phyloP scores from a whole-genome alignment of 768 basidiomycete species.

The Daedaleopsis sinensis region DNA sequence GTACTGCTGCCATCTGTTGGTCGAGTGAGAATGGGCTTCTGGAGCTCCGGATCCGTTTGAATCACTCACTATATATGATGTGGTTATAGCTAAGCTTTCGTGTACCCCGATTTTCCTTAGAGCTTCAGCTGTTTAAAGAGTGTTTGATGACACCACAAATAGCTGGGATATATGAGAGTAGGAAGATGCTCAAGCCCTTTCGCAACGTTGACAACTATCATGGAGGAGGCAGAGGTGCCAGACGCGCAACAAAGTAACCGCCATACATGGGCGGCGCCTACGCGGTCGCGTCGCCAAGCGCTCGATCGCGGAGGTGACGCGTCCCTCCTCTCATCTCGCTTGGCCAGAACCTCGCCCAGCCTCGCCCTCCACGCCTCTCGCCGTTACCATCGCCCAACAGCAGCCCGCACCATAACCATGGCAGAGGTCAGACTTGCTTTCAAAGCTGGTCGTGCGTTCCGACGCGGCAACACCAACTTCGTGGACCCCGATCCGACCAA shows the following conservation, averaged over 20 bases:
- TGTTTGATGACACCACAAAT: too few species aligned
- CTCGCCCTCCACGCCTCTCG: neutral
- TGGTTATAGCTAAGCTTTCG: too few species aligned
- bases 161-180: too few species aligned
- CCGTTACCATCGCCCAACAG: neutral
- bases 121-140: too few species aligned
- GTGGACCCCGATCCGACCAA: constrained; percentile 72
- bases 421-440: constrained; percentile 42
- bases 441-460: constrained; percentile 76
- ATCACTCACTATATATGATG: too few species aligned
- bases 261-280: neutral
- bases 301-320: constrained; percentile 12
- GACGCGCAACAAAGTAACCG: neutral
- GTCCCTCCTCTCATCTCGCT: constrained; percentile 1
- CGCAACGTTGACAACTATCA: too few species aligned
- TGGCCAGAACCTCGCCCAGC: neutral
- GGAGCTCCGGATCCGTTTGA: too few species aligned
- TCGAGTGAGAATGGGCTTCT: too few species aligned
- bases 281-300: constrained; percentile 11
- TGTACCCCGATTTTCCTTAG: too few species aligned
- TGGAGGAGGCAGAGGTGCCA: too few species aligned
- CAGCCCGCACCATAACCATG: constrained; percentile 6
- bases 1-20: neutral
- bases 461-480: constrained; percentile 65
- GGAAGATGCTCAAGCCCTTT: too few species aligned